phyloP scores from a whole-genome alignment of 306 rosid species.

The Medicago ruthenica region DNA sequence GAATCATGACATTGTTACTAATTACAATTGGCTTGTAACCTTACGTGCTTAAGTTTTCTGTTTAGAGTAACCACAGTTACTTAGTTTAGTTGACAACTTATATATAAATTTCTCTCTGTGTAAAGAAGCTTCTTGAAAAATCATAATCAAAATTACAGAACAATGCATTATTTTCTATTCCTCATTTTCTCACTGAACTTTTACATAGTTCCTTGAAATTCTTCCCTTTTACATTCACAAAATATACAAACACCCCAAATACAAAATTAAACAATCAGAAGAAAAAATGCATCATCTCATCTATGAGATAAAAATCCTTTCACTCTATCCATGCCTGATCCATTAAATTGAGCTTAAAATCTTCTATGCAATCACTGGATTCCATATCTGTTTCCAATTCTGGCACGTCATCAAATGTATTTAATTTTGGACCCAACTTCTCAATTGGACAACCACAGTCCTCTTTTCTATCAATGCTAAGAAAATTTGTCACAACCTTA shows the following conservation, averaged over 20 bases:
- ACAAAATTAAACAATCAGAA: not conserved
- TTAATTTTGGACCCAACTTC: conserved; percentile 43
- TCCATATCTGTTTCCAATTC: conserved; percentile 45
- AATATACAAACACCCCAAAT: not conserved
- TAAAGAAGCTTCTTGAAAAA: too few relatives aligned
- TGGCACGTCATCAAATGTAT: conserved; percentile 40
- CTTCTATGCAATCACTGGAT: conserved; percentile 40
- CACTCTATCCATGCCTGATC: conserved; percentile 48
- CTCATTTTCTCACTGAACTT: not conserved
- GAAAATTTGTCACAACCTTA: conserved; percentile 67
- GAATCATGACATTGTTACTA: too few relatives aligned
- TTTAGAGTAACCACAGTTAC: too few relatives aligned
- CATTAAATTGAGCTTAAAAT: conserved; percentile 25
- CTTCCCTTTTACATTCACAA: not conserved
- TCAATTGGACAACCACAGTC: conserved; percentile 45
- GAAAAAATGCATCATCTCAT: not conserved
- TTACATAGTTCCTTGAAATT: not conserved
- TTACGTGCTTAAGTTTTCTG: too few relatives aligned
- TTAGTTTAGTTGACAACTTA: too few relatives aligned
- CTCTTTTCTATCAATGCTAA: conserved; percentile 52
- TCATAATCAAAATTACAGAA: not conserved
- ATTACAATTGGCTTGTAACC: too few relatives aligned
- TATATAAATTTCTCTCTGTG: too few relatives aligned
- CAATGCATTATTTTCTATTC: not conserved
- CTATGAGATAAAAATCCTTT: conserved; percentile 1